These are phyloP conservation scores for Spinellus fusiger DNA, from an alignment of 192 early-diverging fungal genomes.

Conservation along the genomic window DNA sequence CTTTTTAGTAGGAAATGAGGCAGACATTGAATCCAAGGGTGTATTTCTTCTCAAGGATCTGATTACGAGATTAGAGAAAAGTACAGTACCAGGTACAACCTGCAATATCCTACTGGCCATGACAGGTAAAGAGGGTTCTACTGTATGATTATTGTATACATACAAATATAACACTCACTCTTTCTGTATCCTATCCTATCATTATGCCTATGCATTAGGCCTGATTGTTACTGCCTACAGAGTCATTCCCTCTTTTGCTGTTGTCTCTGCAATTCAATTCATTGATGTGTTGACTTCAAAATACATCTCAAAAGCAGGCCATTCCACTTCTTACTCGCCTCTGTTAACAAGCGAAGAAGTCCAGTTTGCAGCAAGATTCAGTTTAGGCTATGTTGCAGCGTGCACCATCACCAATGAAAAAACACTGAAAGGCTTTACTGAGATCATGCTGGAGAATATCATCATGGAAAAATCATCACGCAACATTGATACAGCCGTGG, in stretches of 20 bases:
- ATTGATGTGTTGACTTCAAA: conserved; percentile 9
- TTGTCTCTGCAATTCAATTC: background rate
- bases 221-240: conserved; percentile 5
- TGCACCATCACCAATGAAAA: conserved; percentile 26
- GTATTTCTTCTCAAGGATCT: conserved; percentile 13
- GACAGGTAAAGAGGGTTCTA: conserved; percentile 13
- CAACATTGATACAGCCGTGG: conserved; percentile 15
- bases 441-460: background rate
- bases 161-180: background rate
- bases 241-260: conserved; percentile 13
- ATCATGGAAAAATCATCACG: background rate
- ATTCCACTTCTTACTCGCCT: conserved; percentile 3
- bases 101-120: conserved; percentile 24
- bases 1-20: background rate
- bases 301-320: conserved; percentile 6
- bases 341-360: conserved; percentile 29
- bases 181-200: too few species aligned
- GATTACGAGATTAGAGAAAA: conserved; percentile 12
- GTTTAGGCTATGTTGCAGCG: conserved; percentile 17
- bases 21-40: conserved; percentile 4
- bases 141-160: background rate
- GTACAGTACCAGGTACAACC: conserved; percentile 23
- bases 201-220: conserved; percentile 1
- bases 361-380: conserved; percentile 23
- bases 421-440: background rate